A percentile compares a stretch with the other conserved stretches of the same genome.
Evolutionary conservation across 768 basidiomycete genomes (phyloP).

Genomic region (Pisolithus sp.): DNA sequence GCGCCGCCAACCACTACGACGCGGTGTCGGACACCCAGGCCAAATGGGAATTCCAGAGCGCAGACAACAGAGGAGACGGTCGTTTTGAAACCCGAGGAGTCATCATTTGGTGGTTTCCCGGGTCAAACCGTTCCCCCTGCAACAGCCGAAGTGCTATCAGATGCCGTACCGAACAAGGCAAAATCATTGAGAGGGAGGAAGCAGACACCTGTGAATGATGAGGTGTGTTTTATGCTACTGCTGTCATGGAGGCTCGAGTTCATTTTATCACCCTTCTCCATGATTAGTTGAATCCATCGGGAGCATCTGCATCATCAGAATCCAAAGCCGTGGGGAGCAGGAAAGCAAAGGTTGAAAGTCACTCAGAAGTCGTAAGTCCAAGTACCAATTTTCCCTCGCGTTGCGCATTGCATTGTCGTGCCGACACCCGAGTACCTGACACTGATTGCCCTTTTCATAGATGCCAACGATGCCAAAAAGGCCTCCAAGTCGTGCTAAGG

Average conservation of each 20-base stretch:
- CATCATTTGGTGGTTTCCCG: neutral
- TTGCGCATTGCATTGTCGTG: neutral
- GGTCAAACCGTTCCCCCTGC: too few relatives aligned
- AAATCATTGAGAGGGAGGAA: constrained; percentile 5
- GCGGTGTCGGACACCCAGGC: constrained; percentile 9
- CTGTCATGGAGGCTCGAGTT: too few relatives aligned
- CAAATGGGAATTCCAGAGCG: neutral
- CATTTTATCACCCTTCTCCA: too few relatives aligned
- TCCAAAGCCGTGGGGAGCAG: constrained; percentile 1
- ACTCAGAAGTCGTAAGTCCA: neutral
- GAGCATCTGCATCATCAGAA: neutral
- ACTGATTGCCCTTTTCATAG: neutral
- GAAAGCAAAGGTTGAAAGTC: constrained; percentile 1
- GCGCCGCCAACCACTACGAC: constrained; percentile 5
- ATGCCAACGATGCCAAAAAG: neutral
- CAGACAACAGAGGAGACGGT: neutral
- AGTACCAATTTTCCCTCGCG: neutral
- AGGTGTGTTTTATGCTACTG: neutral
- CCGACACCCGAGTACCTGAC: too few relatives aligned
- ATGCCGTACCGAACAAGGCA: constrained; percentile 9
- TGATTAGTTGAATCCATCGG: too few relatives aligned
- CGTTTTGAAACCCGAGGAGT: neutral
- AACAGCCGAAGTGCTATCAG: constrained; percentile 12
- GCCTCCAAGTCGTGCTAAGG: neutral
- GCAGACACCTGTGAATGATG: neutral